Evolutionary conservation across 768 basidiomycete species (phyloP).

Genomic region (Mycena chlorophos): DNA sequence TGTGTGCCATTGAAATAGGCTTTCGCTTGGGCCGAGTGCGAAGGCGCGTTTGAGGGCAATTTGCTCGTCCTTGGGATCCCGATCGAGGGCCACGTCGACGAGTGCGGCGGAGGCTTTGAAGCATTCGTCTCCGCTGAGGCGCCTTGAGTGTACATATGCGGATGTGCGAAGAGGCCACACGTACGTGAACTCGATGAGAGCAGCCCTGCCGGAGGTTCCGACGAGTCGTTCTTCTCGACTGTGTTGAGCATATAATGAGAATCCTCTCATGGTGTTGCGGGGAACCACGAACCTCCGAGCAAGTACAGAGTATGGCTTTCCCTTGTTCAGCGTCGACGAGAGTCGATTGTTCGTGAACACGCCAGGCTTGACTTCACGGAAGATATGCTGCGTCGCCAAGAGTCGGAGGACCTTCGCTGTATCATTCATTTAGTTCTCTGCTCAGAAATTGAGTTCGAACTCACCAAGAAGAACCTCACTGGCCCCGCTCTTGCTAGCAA

Average conservation of each 20-base stretch:
- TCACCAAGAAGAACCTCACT: no score
- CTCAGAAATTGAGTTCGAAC: no score
- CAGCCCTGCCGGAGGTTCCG: no score
- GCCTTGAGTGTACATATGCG: no score
- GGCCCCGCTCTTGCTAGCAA: no score
- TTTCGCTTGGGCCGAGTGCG: background rate
- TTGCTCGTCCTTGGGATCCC: background rate
- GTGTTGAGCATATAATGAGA: background rate
- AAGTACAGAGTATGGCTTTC: background rate
- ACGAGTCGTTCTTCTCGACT: background rate
- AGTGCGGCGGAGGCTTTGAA: background rate
- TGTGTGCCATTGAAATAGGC: background rate
- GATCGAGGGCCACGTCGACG: background rate
- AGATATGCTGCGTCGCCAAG: background rate
- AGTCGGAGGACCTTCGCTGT: background rate
- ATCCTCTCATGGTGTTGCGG: no score
- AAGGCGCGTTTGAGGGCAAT: background rate
- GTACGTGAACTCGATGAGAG: background rate
- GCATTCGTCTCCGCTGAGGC: background rate
- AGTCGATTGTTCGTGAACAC: background rate
- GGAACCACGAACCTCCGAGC: no score
- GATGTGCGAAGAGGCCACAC: no score
- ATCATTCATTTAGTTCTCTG: background rate
- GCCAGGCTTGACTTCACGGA: background rate
- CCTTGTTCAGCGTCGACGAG: background rate